A percentile compares a stretch with the other conserved stretches of the same genome.
phyloP scores from a whole-genome alignment of 2,329 filamentous ascomycete species.

The Neonectria hederae region DNA sequence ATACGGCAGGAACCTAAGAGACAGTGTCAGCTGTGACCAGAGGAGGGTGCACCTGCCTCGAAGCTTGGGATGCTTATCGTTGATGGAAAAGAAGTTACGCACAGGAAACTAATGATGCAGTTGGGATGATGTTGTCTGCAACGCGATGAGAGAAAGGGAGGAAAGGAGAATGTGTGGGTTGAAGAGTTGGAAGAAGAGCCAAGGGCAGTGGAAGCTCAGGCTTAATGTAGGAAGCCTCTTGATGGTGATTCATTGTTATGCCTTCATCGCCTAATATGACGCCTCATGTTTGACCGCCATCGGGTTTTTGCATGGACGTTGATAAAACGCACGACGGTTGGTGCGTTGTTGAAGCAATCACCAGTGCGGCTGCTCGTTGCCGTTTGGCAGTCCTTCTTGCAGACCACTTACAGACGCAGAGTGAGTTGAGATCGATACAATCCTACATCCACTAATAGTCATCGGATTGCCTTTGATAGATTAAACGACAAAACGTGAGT shows the following conservation, averaged over 20 bases:
- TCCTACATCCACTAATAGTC: too few species aligned
- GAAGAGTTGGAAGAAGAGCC: neutral
- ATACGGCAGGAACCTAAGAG: neutral
- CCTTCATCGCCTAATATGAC: neutral
- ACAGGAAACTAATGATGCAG: neutral
- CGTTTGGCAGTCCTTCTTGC: neutral
- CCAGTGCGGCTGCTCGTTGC: neutral
- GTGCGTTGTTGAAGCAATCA: neutral
- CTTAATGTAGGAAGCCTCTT: neutral
- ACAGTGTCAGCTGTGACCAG: neutral
- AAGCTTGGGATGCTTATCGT: too few species aligned
- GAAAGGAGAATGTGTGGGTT: neutral
- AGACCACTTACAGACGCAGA: neutral
- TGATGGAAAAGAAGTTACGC: neutral
- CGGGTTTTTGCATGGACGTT: neutral
- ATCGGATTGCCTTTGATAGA: neutral
- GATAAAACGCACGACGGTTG: neutral
- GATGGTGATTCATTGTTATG: slow-evolving; percentile 26
- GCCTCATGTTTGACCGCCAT: neutral
- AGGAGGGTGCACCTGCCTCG: neutral
- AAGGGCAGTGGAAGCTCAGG: neutral
- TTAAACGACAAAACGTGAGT: neutral
- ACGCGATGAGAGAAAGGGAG: neutral
- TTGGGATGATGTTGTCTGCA: neutral
- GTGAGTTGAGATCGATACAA: neutral